Percentiles rank a stretch among this genome's conserved stretches.
Conservation (phyloP, 2,329 filamentous ascomycete species). For the Teratosphaeria pseudoeucalypti region DNA sequence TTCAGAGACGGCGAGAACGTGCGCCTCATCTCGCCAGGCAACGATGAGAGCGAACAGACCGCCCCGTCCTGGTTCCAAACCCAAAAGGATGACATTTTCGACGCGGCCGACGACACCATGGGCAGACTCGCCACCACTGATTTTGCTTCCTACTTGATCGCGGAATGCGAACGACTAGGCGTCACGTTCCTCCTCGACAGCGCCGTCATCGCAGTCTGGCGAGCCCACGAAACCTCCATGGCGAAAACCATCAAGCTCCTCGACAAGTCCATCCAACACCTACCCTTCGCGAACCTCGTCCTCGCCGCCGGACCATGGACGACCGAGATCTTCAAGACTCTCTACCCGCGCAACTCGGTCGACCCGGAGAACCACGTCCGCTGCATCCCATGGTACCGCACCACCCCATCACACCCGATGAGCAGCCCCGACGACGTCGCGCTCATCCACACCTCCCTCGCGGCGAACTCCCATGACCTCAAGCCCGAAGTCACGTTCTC, state of each 20-base stretch:
- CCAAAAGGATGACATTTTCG: neutral
- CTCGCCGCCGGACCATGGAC: conserved; percentile 16
- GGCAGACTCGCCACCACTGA: conserved; percentile 8
- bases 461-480: neutral
- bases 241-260: conserved; percentile 4
- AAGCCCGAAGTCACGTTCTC: conserved; percentile 3
- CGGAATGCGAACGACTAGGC: conserved; percentile 8
- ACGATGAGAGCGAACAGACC: neutral
- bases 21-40: neutral
- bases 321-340: conserved; percentile 3
- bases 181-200: conserved; percentile 12
- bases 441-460: conserved; percentile 1
- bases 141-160: conserved; percentile 7
- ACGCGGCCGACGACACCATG: conserved; percentile 1
- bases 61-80: conserved; percentile 7
- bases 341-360: conserved; percentile 1
- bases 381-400: conserved; percentile 1
- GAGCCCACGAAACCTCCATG: neutral
- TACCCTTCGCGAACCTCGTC: conserved; percentile 8
- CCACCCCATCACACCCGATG: neutral
- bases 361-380: conserved; percentile 5
- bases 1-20: neutral
- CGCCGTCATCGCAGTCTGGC: conserved; percentile 2
- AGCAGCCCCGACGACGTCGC: neutral
- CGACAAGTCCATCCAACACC: neutral